Percentiles rank a stretch among this genome's conserved stretches.
Evolutionary conservation across 768 basidiomycete genomes (phyloP).

Genomic region (Obba rivulosa): DNA sequence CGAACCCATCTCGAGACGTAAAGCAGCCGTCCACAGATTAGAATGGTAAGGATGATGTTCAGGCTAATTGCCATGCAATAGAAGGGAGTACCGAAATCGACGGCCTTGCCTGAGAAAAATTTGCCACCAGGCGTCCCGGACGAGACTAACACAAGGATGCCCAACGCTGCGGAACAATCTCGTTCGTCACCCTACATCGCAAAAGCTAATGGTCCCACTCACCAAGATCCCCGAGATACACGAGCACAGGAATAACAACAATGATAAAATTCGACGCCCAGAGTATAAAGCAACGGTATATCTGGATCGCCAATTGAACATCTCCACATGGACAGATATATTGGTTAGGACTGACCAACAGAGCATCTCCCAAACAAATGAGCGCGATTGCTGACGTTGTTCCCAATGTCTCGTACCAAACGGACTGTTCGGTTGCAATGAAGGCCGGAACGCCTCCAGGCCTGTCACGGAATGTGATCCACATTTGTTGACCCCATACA

Average conservation of each 20-base stretch:
- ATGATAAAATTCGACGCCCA: conserved; percentile 17
- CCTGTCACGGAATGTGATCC: conserved; percentile 27
- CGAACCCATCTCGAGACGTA: conserved; percentile 9
- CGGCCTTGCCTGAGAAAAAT: conserved; percentile 13
- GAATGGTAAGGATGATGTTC: conserved; percentile 12
- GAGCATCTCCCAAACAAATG: conserved; percentile 31
- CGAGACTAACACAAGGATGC: conserved; percentile 12
- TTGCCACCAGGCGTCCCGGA: conserved; percentile 10
- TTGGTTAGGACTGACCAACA: conserved; percentile 27
- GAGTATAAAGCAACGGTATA: conserved; percentile 34
- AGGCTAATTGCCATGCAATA: conserved; percentile 10
- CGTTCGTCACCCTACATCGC: background rate
- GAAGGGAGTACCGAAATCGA: conserved; percentile 13
- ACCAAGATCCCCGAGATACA: conserved; percentile 15
- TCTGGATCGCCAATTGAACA: conserved; percentile 19
- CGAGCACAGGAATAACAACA: conserved; percentile 13
- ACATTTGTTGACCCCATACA: conserved; percentile 30
- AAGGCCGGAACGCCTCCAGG: conserved; percentile 33
- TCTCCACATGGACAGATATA: no score
- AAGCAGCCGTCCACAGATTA: conserved; percentile 16
- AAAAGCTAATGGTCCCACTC: background rate
- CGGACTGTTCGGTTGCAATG: conserved; percentile 19
- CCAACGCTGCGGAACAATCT: conserved; percentile 9
- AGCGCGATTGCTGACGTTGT: conserved; percentile 15
- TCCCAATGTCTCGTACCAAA: conserved; percentile 28